Percentiles rank a stretch among this genome's conserved stretches.
These are phyloP conservation scores for Lactifluus echinatus DNA, from an alignment of 768 basidiomycete genomes.

Conservation along the genomic window DNA sequence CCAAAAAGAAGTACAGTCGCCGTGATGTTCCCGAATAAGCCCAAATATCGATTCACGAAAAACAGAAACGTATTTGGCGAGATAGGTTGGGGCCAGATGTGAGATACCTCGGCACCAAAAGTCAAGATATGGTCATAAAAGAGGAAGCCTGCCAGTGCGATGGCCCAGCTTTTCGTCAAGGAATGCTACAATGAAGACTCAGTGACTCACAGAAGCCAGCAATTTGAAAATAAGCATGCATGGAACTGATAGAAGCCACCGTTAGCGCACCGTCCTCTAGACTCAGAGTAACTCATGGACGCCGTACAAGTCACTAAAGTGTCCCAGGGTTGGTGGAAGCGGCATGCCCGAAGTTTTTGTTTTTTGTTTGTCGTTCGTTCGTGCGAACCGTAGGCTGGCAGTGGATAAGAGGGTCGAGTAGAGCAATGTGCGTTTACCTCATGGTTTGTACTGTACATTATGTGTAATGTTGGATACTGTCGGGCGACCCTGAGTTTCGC, in stretches of 20 bases:
- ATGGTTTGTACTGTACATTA: neutral
- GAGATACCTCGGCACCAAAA: slow-evolving; percentile 32
- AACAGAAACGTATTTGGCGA: slow-evolving; percentile 36
- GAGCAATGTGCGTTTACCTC: too few relatives aligned
- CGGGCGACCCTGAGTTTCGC: neutral
- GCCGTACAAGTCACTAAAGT: neutral
- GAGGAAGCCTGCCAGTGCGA: slow-evolving; percentile 24
- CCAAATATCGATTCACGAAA: slow-evolving; percentile 42
- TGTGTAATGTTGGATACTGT: neutral
- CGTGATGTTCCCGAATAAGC: slow-evolving; percentile 31
- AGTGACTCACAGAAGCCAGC: neutral
- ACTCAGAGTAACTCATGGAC: neutral
- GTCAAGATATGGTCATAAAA: slow-evolving; percentile 29
- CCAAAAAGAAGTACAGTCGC: slow-evolving; percentile 21
- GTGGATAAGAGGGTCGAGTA: neutral
- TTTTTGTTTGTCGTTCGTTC: neutral
- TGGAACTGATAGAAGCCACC: neutral
- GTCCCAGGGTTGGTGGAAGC: neutral
- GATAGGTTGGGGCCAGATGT: slow-evolving; percentile 38
- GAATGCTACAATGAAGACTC: neutral
- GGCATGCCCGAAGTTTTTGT: too few relatives aligned
- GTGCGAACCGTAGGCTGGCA: neutral
- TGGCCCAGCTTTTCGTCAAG: neutral
- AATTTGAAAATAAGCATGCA: neutral
- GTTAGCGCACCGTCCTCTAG: neutral